Base-by-base conservation (phyloP, 1,139 yeast genomes). In the Kurtzmaniella quercitrusa region DNA sequence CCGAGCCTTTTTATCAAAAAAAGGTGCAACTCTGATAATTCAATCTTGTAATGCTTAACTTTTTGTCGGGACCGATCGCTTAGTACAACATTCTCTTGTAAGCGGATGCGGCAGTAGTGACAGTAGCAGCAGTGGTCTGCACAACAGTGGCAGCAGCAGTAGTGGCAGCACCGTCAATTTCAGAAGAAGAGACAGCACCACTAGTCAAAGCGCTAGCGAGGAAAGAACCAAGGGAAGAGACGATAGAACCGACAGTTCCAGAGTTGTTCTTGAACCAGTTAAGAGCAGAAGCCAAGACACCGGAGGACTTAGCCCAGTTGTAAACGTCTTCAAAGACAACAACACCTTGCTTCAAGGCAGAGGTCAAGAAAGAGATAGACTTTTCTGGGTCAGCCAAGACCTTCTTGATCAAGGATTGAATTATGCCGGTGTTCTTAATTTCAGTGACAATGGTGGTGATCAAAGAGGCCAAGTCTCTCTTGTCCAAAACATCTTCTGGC, bases 221-320 rank as follows among this genome's bases (percentile, higher is more conserved):
- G 56, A 65, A 54, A 33, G 48, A 43, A 39, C 66, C 63, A 45
- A 68, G 46, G 20, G 63, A 57, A 43, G 59, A 52, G 45, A 59
- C 62, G 52, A 55, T 60, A 41, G 60, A 48, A 26, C 30, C 30
- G 12, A 26, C 9, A 26, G 30, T 26, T 44, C 68, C 66, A 47
- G 69, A 68, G 55, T 64, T 56, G 40, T 49, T 49, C 35, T 52
- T 48, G 45, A 71, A 53, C 60, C 61, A 69, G 36, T 47, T 41
- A 43, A 71, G 53, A 47, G 63, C 67, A 17, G 56, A 42, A 48
- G 52, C 54, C 54, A 72, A 65, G 38, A 71, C 45, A 46, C 77
- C 77, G 20, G 65, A 57, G 17, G 51, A 42, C 56, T 70, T 66
- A 47, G 75, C 68, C 74, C 74, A 71, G 38, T 39, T 35, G 59